A percentile compares a stretch with the other conserved stretches of the same genome.
Evolutionary conservation across 2,329 filamentous ascomycete species (phyloP).

Genomic region (Trichoderma sp.): DNA sequence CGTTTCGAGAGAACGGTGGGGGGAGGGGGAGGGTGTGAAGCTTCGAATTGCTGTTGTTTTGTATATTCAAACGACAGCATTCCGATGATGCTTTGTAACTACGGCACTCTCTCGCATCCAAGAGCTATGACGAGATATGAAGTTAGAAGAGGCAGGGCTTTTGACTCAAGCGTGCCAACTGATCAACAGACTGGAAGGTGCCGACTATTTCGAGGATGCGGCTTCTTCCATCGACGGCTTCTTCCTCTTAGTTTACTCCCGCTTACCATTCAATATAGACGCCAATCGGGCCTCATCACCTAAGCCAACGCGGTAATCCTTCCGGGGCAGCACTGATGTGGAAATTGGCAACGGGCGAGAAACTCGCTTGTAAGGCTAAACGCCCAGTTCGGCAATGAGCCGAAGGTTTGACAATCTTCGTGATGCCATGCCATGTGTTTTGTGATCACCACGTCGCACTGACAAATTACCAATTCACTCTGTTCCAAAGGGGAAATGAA

Average conservation of each 20-base stretch:
- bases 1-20: background rate
- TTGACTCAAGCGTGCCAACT: background rate
- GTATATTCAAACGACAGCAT: background rate
- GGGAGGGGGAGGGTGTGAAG: background rate
- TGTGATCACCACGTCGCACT: background rate
- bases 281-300: background rate
- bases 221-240: background rate
- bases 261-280: background rate
- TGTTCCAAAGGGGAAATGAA: background rate
- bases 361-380: background rate
- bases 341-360: background rate
- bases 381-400: slow-evolving; percentile 11
- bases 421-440: background rate
- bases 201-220: background rate
- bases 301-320: background rate
- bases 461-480: background rate
- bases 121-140: background rate
- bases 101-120: background rate
- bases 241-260: background rate
- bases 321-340: background rate
- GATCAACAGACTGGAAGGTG: background rate
- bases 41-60: background rate
- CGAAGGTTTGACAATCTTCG: background rate
- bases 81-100: background rate
- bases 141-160: background rate